phyloP scores from a whole-genome alignment of 2,329 filamentous ascomycete species.

The Sporothrix pallida region DNA sequence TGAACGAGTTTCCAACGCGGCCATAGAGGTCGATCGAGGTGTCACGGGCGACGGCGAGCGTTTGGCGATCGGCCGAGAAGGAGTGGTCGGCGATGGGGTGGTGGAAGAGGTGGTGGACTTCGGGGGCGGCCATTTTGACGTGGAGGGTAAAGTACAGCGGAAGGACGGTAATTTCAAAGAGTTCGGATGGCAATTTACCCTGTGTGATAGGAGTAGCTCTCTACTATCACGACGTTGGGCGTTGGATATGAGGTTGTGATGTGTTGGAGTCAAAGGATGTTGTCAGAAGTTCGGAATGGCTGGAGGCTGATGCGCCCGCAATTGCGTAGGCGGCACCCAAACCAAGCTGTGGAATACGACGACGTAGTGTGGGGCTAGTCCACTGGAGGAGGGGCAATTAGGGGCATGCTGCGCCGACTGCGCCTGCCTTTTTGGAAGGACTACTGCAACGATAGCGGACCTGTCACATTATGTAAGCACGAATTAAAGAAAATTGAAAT shows the following conservation, averaged over 20 bases:
- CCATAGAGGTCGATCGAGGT: conserved; percentile 88
- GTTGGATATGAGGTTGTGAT: neutral
- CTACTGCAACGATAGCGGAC: too few relatives aligned
- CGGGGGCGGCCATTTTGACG: conserved; percentile 75
- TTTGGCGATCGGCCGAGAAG: conserved; percentile 89
- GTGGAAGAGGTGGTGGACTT: conserved; percentile 97
- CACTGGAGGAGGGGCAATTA: conserved; percentile 2
- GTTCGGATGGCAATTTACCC: neutral
- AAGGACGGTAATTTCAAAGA: too few relatives aligned
- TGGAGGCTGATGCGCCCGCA: conserved; percentile 28
- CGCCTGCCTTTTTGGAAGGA: conserved; percentile 20
- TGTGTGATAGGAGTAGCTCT: conserved; percentile 90
- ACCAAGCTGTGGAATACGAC: conserved; percentile 18
- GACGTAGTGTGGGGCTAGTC: conserved; percentile 18
- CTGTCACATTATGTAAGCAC: conserved; percentile 6
- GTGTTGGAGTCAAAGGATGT: neutral
- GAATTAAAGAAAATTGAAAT: conserved; percentile 21
- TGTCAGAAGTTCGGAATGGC: conserved; percentile 24
- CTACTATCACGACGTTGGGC: conserved; percentile 74
- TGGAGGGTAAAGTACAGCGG: conserved; percentile 23
- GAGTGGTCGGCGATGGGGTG: conserved; percentile 96
- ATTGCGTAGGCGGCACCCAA: conserved; percentile 23
- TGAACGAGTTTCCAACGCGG: conserved; percentile 73
- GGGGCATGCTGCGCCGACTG: conserved; percentile 22
- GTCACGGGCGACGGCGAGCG: conserved; percentile 89